Base-by-base conservation (phyloP, 1,284 basidiomycete genomes). In the Gomphus bonarii region DNA sequence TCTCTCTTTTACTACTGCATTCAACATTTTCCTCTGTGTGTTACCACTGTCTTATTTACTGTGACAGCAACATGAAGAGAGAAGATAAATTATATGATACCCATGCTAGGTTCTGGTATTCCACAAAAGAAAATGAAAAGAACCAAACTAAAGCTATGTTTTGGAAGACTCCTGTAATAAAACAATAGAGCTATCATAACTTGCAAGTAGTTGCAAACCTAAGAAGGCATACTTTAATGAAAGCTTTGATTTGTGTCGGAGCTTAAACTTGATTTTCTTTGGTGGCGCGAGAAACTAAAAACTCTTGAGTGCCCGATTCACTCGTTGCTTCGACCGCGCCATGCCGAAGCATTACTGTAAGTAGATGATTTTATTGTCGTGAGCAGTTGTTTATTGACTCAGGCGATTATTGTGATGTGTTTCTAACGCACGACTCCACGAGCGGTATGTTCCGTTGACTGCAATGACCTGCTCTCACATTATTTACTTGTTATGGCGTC, bases 351-450 rank as follows among this genome's bases (percentile, higher is more conserved):
- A 75, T 63, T 76, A 75, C 64, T 76, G 55, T 50, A 22, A 18
- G 55, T 43, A 12, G 33, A 51, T 48, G 7, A 16, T 22, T 33
- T 3, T 5, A 28, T 6, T 30, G 28, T 50, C 4, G 2, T 20
- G 16, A 11, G n/a, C 12, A 18, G 16, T 48, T 22, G 30, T 20
- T 42, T 12, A 12, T 18, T 22, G 30, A 35, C 7, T 33, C 28
- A 58, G 56, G 92, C 69, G 92, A 97, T 73, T 95, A 95, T 67
- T 94, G 91, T 69, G 91, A 94, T 75, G 91, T 92, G 52, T 91
- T 89, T 66, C 67, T 91, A 65, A 94, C 91, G 47, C 91, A 94
- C 70, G 91, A 94, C 67, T 91, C 90, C 14, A 81, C 88, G 50
- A 91, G 91, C 63, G 90, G 87, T 87, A 63, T 57, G 74, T 69